Percentiles rank a stretch among this genome's conserved stretches.
phyloP scores from a whole-genome alignment of 1,139 yeast species.

The Candida sp. region DNA sequence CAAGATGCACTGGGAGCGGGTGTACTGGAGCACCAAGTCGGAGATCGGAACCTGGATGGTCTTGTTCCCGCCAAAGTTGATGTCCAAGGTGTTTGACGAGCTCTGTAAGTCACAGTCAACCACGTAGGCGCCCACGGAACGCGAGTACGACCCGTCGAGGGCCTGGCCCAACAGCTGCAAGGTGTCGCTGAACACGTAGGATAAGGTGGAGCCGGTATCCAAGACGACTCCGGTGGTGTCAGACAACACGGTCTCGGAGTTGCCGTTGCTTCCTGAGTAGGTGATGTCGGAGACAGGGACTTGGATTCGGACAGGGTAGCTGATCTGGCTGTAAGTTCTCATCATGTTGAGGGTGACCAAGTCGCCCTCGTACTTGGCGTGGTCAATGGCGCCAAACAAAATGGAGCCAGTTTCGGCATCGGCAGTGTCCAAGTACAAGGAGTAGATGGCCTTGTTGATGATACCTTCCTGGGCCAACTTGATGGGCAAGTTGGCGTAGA shows the following conservation, averaged over 20 bases:
- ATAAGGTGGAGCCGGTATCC: slow-evolving; percentile 49
- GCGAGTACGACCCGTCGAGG: slow-evolving; percentile 28
- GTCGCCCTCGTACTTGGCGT: slow-evolving; percentile 46
- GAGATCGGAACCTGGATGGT: slow-evolving; percentile 39
- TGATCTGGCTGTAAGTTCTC: slow-evolving; percentile 9
- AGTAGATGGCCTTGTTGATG: slow-evolving; percentile 56
- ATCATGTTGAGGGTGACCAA: slow-evolving; percentile 14
- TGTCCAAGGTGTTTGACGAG: slow-evolving; percentile 19
- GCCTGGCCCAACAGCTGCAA: slow-evolving; percentile 29
- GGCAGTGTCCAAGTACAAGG: slow-evolving; percentile 48
- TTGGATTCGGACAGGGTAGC: slow-evolving; percentile 14
- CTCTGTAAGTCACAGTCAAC: slow-evolving; percentile 19
- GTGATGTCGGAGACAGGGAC: slow-evolving; percentile 20
- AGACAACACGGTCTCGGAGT: slow-evolving; percentile 17
- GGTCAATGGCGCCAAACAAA: slow-evolving; percentile 43
- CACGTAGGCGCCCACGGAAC: slow-evolving; percentile 25
- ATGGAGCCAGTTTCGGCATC: slow-evolving; percentile 29
- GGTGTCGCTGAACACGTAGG: slow-evolving; percentile 33
- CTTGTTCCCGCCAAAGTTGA: slow-evolving; percentile 41
- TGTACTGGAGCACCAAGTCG: slow-evolving; percentile 24
- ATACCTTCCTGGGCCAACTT: slow-evolving; percentile 43
- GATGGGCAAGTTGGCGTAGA: slow-evolving; percentile 36
- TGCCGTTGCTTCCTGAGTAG: slow-evolving; percentile 24
- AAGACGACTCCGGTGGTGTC: slow-evolving; percentile 34
- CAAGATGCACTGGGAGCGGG: slow-evolving; percentile 27